Evolutionary conservation across 169 alveolate genomes (phyloP).

Genomic region (Cyclospora cayetanensis): DNA sequence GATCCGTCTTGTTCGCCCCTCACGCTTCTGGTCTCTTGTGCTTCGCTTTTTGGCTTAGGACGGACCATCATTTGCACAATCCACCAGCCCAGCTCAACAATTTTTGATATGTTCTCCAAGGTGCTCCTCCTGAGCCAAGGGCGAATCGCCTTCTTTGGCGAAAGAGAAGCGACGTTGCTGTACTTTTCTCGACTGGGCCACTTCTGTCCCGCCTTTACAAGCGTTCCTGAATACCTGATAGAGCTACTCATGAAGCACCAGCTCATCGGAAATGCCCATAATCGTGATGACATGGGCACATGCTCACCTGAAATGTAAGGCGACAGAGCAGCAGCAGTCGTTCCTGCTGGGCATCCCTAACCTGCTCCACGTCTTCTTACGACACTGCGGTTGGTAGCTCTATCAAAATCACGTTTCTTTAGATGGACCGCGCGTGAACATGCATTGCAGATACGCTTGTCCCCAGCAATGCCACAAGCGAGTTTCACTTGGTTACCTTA

Average conservation of each 20-base stretch:
- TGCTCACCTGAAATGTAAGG: constrained; percentile 56
- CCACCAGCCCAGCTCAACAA: constrained; percentile 76
- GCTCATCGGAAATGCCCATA: constrained; percentile 10
- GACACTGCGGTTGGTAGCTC: too few species aligned
- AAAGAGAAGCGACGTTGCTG: constrained; percentile 67
- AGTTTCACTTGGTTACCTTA: too few species aligned
- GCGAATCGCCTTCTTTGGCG: constrained; percentile 73
- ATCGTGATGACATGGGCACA: not conserved
- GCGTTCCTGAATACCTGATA: constrained; percentile 70
- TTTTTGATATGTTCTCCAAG: constrained; percentile 69
- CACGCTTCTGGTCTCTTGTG: too few species aligned
- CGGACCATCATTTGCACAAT: constrained; percentile 74
- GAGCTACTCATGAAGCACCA: constrained; percentile 50
- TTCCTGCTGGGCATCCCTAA: too few species aligned
- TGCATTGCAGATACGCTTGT: too few species aligned
- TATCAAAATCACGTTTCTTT: too few species aligned
- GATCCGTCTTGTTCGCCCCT: too few species aligned
- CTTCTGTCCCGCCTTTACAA: constrained; percentile 69
- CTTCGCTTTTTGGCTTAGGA: constrained; percentile 54
- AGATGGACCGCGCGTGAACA: too few species aligned
- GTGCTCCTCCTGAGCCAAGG: constrained; percentile 75
- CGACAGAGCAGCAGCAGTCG: too few species aligned
- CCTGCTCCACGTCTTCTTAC: too few species aligned
- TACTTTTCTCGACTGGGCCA: constrained; percentile 70
- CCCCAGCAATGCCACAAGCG: too few species aligned